Evolutionary conservation across 2,329 filamentous ascomycete genomes (phyloP), one percentile per base, ranked within the genome.

Genomic region (Botrytis squamosa): DNA sequence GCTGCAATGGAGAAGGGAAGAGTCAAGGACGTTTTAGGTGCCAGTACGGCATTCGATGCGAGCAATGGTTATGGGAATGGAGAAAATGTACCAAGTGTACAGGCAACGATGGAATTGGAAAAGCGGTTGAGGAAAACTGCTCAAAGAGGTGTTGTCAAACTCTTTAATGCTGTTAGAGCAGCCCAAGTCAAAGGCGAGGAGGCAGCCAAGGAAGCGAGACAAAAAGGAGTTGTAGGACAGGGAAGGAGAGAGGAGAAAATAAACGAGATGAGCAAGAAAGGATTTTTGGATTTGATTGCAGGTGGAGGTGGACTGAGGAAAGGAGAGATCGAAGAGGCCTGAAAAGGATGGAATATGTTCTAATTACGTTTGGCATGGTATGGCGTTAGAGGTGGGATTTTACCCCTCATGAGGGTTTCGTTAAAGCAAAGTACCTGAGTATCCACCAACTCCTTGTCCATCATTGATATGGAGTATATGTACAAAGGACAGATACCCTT

Each of bases 191-290:
- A 95, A 83, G 95, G 92, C 3, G 89, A 91, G 74, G 91, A 95
- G 83, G 92, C 94, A 8, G 91, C 92, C 81, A 89, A 86, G 82
- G 88, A 89, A 77, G 88, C 90, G 67, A 88, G 89, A 82, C 90
- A 89, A 77, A 88, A 91, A 75, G 93, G 94, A 5, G 85, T 97
- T 0, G 88, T 97, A 46, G 95, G 95, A 2, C 90, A 94, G 80
- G 88, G 88, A 75, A 90, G 92, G 82, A 89, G 94, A 77, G 92
- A 97, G 83, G 94, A 97, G 84, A 94, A 92, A 85, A 87, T 97
- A 70, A 96, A 93, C 77, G 95, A 98, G 86, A 96, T 99, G 91
- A 97, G 92, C 82, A 97, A 97, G 85, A 93, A 98, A 84, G 95
- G 95, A 0, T 99, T 98, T 84, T 83, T 99, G 82, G 95, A 98